Conservation (phyloP, 495 filamentous ascomycete genomes). For the Daldinia caldariorum region DNA sequence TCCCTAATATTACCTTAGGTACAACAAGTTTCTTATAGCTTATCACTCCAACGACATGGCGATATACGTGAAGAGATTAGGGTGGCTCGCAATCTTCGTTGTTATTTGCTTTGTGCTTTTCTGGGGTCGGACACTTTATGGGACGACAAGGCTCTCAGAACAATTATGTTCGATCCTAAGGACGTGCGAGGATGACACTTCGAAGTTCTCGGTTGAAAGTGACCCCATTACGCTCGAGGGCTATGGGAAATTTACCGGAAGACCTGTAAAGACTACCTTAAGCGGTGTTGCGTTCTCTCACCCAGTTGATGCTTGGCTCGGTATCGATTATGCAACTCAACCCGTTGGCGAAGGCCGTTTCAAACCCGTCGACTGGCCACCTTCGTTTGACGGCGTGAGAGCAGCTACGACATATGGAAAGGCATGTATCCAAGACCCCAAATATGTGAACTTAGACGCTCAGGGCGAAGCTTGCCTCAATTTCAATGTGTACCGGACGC, state of each 20-base stretch:
- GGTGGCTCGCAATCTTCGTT: conserved; percentile 38
- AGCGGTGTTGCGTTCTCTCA: conserved; percentile 29
- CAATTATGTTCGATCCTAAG: conserved; percentile 30
- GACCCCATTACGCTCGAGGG: conserved; percentile 28
- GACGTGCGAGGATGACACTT: conserved; percentile 12
- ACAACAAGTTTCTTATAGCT: neutral
- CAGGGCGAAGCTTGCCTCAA: conserved; percentile 61
- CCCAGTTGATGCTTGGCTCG: conserved; percentile 41
- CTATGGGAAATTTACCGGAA: conserved; percentile 37
- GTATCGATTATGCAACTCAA: conserved; percentile 40
- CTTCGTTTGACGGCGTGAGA: conserved; percentile 31
- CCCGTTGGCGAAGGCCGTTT: conserved; percentile 39
- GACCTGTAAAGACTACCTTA: conserved; percentile 26
- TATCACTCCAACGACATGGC: conserved; percentile 20
- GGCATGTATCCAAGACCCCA: conserved; percentile 30
- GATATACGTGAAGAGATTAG: conserved; percentile 23
- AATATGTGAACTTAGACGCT: conserved; percentile 24
- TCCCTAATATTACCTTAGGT: neutral
- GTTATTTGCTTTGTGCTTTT: conserved; percentile 33
- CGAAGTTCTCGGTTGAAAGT: conserved; percentile 25
- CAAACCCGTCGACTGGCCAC: conserved; percentile 35
- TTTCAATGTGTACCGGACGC: conserved; percentile 59
- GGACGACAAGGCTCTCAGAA: conserved; percentile 21
- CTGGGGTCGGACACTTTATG: conserved; percentile 28
- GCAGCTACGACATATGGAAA: conserved; percentile 31